Base-by-base conservation (phyloP, 306 rosid species). In the Neltuma alba region DNA sequence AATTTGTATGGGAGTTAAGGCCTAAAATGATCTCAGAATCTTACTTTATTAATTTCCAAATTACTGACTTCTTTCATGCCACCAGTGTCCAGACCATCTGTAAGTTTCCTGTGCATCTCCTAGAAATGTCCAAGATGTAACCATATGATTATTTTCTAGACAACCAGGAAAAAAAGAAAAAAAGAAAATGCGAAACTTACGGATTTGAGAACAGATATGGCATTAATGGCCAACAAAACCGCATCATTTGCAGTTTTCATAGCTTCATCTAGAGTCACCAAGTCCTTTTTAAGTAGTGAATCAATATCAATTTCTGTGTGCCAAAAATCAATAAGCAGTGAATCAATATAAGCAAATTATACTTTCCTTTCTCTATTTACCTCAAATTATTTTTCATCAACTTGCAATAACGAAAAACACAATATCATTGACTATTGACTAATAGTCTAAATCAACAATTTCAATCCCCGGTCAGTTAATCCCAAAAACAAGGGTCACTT, bases 261-360 rank as follows among this genome's bases (percentile, higher is more conserved):
- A 79, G 98, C 98, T 86, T 95, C 99, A 64, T 95, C 98, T 67
- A 95, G 89, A 80, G 99, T 95, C 79, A 92, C 88, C 86, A 95
- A 80, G 87, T 95, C 98, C 83, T 89, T 95, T 85, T 89, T 81
- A 14, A 95, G 94, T 83, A 92, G 90, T 80, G 87, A 85, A 79
- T 95, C 91, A 14, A 91, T 80, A 85, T 92, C 97, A 78, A 95
- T 83, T 83, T 92, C 99, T 95, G 91, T 80, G 75, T 41, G 9
- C 34, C 70, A 69, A 36, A 84, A 48, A 73, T 70, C 81, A 80
- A 67, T n/a, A n/a, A n/a, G n/a, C n/a, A n/a, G n/a, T n/a, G n/a
- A n/a, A n/a, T n/a, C n/a, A n/a, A n/a, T n/a, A n/a, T n/a, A n/a
- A n/a, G 57, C 71, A 76, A 69, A 58, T 38, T 41, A 52, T 33